These are phyloP conservation scores for Aspergillus bombycis DNA, from an alignment of 2,329 filamentous ascomycete genomes.

Conservation along the genomic window DNA sequence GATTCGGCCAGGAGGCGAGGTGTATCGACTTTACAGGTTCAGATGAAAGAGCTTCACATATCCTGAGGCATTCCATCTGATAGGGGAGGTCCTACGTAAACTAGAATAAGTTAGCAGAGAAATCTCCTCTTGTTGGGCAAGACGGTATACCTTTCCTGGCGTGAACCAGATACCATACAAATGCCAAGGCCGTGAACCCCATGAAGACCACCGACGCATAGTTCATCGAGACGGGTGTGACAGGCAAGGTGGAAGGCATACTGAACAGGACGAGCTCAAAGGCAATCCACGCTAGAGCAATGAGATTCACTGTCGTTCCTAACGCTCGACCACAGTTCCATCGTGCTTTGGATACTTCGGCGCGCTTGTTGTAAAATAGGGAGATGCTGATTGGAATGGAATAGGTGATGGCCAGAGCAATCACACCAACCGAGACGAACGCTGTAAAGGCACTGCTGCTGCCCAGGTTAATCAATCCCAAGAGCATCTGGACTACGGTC, in stretches of 20 bases:
- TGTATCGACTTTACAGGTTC: background rate
- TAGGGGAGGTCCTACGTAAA: background rate
- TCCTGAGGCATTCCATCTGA: background rate
- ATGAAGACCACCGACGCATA: constrained; percentile 63
- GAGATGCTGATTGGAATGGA: constrained; percentile 60
- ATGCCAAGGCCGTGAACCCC: constrained; percentile 56
- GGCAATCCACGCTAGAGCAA: constrained; percentile 55
- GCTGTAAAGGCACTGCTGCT: constrained; percentile 53
- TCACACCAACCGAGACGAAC: constrained; percentile 59
- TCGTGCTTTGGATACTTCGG: constrained; percentile 51
- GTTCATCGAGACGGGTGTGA: constrained; percentile 58
- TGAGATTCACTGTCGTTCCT: constrained; percentile 49
- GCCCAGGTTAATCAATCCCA: constrained; percentile 55
- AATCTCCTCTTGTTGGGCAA: background rate
- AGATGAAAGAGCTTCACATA: too few species aligned
- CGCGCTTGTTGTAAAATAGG: constrained; percentile 46
- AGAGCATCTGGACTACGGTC: constrained; percentile 52
- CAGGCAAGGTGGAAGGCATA: constrained; percentile 57
- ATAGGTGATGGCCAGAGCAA: constrained; percentile 59
- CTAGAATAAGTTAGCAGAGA: background rate
- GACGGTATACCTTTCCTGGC: constrained; percentile 52
- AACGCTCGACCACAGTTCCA: constrained; percentile 53
- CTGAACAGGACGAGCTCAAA: constrained; percentile 60
- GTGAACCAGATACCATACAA: constrained; percentile 55
- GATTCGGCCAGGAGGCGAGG: background rate